Evolutionary conservation across 2,329 filamentous ascomycete species (phyloP), one percentile per base, ranked within the genome.

Genomic region (Hypocreales sp.): DNA sequence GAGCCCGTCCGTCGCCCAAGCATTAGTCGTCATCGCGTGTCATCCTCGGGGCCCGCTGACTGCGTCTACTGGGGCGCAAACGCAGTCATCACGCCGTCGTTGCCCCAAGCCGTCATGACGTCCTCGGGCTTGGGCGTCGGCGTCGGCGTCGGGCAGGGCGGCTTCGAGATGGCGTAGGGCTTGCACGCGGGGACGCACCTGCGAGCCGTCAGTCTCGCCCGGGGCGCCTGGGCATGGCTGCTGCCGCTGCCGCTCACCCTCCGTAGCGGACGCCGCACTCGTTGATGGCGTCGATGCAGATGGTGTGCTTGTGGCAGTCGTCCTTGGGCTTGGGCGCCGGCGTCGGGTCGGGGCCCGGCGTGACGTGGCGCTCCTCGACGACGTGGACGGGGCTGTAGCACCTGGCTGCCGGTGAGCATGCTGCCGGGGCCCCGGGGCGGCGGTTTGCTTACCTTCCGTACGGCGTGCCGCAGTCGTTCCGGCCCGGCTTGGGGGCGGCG

Each of bases 371-470:
- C 6, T 22, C 20, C n/a, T 15, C 14, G n/a, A 19, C 10, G 8
- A 20, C 13, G 23, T 23, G 17, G 33, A 13, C 23, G 42, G 36
- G 31, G 29, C 49, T 36, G 31, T 44, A 52, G 24, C 49, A 52
- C 5, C 47, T 50, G 9, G n/a, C n/a, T n/a, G n/a, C n/a, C n/a
- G n/a, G n/a, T n/a, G n/a, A n/a, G n/a, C n/a, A n/a, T n/a, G n/a
- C n/a, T n/a, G n/a, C n/a, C n/a, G n/a, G n/a, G n/a, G n/a, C n/a
- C n/a, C n/a, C n/a, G n/a, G n/a, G n/a, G n/a, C n/a, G n/a, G n/a
- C 15, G 2, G 4, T 14, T 22, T 38, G 8, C 38, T 36, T 35
- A 49, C 48, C 33, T 40, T 44, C 45, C 46, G 18, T 34, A 51
- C 7, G 12, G 20, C 5, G 34, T 11, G 11, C 39, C 39, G 23